Base-by-base conservation (phyloP, 495 filamentous ascomycete species). In the Trichoderma virens region DNA sequence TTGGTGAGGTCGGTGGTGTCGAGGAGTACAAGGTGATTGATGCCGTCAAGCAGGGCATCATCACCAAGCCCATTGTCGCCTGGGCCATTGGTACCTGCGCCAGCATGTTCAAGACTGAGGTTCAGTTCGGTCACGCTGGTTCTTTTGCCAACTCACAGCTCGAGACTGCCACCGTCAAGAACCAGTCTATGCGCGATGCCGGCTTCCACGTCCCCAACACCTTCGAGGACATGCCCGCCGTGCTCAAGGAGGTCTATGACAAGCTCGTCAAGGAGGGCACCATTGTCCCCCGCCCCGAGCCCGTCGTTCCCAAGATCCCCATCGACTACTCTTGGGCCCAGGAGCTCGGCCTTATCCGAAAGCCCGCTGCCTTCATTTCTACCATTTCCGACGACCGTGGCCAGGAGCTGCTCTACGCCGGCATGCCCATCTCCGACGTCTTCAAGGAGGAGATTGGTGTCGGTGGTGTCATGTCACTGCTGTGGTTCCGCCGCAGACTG, bases 301-400 rank as follows among this genome's bases (percentile, higher is more conserved):
- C 95, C 59, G 84, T 89, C 65, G 89, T 92, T 27, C 94, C 94
- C 73, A 98, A 98, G 91, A 98, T 98, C 74, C 94, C 94, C 72
- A 97, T 98, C 71, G 94, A 98, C 80, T 98, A 98, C 87, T 92
- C 92, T 25, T 98, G 94, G 94, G 94, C 94, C 28, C 95, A 98
- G 82, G 94, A 98, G 79, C 89, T 98, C 65, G 94, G 94, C 75
- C 93, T 98, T 70, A 91, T 98, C 83, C 95, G 94, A 79, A 98
- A 98, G 85, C 94, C 94, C 69, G 94, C 94, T 76, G 95, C 94
- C 70, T 98, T 98, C 82, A 98, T 98, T 79, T 98, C 94, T 69
- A 98, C 94, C 74, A 98, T 98, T 76, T 96, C 94, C 71, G 94
- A 98, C 75, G 94, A 98, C 82, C 94, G 94, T 91, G 94, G 94